These are phyloP conservation scores for Beauveria sp. DNA, from an alignment of 2,329 filamentous ascomycete genomes.

Conservation along the genomic window DNA sequence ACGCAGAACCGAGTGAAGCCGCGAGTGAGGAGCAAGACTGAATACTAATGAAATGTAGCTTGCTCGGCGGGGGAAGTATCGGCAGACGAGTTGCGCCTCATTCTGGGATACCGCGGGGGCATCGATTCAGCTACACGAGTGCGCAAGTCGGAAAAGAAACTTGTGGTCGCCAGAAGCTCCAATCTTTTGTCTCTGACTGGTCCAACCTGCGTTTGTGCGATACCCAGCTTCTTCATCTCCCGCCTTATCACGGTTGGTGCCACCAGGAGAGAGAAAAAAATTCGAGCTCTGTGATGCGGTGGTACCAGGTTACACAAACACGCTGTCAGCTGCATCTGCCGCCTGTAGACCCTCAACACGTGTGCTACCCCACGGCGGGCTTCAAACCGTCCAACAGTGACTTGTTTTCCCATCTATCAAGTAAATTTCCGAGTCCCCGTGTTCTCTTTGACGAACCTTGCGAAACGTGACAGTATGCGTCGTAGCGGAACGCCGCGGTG, in stretches of 20 bases:
- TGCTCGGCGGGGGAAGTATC: neutral
- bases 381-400: neutral
- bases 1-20: too few species aligned
- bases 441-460: too few species aligned
- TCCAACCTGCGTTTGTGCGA: neutral
- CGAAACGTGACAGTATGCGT: too few species aligned
- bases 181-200: neutral
- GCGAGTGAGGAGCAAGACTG: neutral
- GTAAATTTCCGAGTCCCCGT: neutral
- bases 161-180: neutral
- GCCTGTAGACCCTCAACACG: neutral
- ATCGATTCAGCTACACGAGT: neutral
- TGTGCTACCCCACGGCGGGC: neutral
- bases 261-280: neutral
- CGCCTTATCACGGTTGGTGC: neutral
- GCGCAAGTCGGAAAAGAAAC: neutral
- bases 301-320: slow-evolving; percentile 2
- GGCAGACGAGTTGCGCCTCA: neutral
- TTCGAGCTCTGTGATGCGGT: neutral
- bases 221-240: neutral
- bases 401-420: neutral
- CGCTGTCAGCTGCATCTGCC: slow-evolving; percentile 5
- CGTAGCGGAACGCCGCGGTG: too few species aligned
- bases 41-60: neutral
- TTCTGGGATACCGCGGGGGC: neutral